Percentiles rank a stretch among this genome's conserved stretches.
phyloP scores from a whole-genome alignment of 139 green algal species.

The Coelastrella sp. region DNA sequence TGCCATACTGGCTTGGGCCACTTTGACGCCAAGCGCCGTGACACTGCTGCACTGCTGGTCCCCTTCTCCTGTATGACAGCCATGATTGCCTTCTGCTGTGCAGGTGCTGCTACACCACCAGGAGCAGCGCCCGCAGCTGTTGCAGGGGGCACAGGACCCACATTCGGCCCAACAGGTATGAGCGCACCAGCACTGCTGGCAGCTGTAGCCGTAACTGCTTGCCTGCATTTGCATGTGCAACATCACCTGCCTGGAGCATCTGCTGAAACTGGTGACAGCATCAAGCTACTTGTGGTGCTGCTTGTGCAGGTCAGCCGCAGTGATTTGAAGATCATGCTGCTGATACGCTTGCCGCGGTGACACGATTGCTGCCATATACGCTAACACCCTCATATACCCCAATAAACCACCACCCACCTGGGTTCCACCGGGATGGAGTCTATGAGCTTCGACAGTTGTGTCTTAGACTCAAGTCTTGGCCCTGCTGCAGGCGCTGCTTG shows the following conservation, averaged over 20 bases:
- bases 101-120: constrained; percentile 12
- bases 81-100: constrained; percentile 61
- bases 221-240: not conserved
- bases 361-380: not conserved
- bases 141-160: constrained; percentile 32
- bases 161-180: not conserved
- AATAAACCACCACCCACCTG: constrained; percentile 25
- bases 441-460: constrained; percentile 78
- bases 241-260: no score
- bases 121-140: not conserved
- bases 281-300: no score
- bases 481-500: not conserved
- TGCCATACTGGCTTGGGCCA: constrained; percentile 96
- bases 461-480: constrained; percentile 61
- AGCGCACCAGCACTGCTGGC: constrained; percentile 12
- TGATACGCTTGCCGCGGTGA: not conserved
- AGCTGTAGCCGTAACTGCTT: not conserved
- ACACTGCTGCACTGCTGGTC: constrained; percentile 78
- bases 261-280: no score
- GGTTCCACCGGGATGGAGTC: constrained; percentile 68
- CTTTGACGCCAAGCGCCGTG: constrained; percentile 85
- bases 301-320: no score
- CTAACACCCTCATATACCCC: not conserved
- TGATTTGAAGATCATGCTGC: not conserved
- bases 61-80: constrained; percentile 65